These are phyloP conservation scores for Jackrogersella multiformis DNA, from an alignment of 495 filamentous ascomycete genomes.

Conservation along the genomic window DNA sequence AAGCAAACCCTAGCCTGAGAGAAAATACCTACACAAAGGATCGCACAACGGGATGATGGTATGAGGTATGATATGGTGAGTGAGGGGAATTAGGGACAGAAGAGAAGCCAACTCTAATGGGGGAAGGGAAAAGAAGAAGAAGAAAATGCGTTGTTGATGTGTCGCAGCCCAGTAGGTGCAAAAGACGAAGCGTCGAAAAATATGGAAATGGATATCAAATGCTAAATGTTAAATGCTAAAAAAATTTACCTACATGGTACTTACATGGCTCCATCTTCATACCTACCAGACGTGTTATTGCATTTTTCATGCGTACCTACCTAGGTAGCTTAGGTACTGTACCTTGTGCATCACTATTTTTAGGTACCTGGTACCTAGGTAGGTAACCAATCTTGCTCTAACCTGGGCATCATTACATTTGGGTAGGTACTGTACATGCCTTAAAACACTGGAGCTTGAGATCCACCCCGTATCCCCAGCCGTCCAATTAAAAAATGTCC, in stretches of 20 bases:
- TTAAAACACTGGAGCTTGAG: neutral
- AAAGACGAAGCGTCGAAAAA: slow-evolving; percentile 36
- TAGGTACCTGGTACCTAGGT: too few species aligned
- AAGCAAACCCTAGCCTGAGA: slow-evolving; percentile 14
- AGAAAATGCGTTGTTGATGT: slow-evolving; percentile 30
- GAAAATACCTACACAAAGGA: slow-evolving; percentile 10
- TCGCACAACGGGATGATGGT: slow-evolving; percentile 5
- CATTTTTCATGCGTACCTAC: slow-evolving; percentile 32
- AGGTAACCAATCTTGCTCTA: neutral
- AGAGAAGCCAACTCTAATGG: slow-evolving; percentile 16
- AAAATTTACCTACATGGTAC: too few species aligned
- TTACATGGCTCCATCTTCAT: neutral
- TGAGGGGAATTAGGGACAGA: neutral
- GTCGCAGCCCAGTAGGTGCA: slow-evolving; percentile 34
- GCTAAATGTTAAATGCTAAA: slow-evolving; percentile 37
- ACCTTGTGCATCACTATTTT: slow-evolving; percentile 6
- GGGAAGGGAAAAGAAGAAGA: slow-evolving; percentile 4
- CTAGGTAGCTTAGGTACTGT: slow-evolving; percentile 12
- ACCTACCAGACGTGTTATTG: slow-evolving; percentile 38
- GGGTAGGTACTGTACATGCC: slow-evolving; percentile 5
- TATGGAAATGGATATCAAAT: slow-evolving; percentile 27
- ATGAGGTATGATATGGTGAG: too few species aligned
- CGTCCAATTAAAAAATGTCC: slow-evolving; percentile 25
- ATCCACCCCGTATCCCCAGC: slow-evolving; percentile 4
- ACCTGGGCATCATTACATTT: slow-evolving; percentile 3